These are phyloP conservation scores for Scytalidium lignicola DNA, from an alignment of 2,329 filamentous ascomycete genomes.

Conservation along the genomic window DNA sequence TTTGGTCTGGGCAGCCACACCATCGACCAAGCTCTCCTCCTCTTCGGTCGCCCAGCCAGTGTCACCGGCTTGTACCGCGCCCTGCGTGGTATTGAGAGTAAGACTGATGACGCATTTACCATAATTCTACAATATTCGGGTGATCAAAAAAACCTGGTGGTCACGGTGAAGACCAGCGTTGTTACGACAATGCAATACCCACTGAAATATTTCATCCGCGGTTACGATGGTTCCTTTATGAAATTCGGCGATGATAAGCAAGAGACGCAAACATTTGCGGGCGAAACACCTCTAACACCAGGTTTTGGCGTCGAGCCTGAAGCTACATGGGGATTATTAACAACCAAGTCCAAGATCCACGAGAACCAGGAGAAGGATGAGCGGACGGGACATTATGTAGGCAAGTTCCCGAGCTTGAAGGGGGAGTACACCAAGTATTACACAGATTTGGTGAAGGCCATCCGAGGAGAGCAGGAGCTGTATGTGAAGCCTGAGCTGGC, in stretches of 20 bases:
- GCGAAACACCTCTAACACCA: slow-evolving; percentile 23
- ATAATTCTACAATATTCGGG: slow-evolving; percentile 31
- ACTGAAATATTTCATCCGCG: slow-evolving; percentile 29
- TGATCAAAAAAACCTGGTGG: slow-evolving; percentile 25
- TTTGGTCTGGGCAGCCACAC: slow-evolving; percentile 38
- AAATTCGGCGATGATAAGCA: slow-evolving; percentile 33
- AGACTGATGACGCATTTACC: slow-evolving; percentile 31
- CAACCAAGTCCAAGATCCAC: slow-evolving; percentile 33
- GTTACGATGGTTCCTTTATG: slow-evolving; percentile 31
- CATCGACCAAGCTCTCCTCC: slow-evolving; percentile 31
- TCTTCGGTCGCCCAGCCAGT: slow-evolving; percentile 30
- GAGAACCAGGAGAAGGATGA: slow-evolving; percentile 27
- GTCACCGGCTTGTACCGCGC: slow-evolving; percentile 27
- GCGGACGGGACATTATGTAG: slow-evolving; percentile 29
- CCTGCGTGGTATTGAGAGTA: slow-evolving; percentile 21
- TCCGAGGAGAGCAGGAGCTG: slow-evolving; percentile 33
- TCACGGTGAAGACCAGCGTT: slow-evolving; percentile 30
- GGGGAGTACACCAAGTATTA: slow-evolving; percentile 37
- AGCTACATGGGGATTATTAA: slow-evolving; percentile 32
- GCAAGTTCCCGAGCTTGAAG: slow-evolving; percentile 32
- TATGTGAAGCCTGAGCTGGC: slow-evolving; percentile 34
- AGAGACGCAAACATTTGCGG: slow-evolving; percentile 28
- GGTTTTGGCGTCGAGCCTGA: slow-evolving; percentile 32
- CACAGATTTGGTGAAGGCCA: slow-evolving; percentile 34
- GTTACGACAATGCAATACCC: slow-evolving; percentile 25